Evolutionary conservation across 345 rosid genomes (phyloP), one percentile per base, ranked within the genome.

Genomic region (Linum tenue): DNA sequence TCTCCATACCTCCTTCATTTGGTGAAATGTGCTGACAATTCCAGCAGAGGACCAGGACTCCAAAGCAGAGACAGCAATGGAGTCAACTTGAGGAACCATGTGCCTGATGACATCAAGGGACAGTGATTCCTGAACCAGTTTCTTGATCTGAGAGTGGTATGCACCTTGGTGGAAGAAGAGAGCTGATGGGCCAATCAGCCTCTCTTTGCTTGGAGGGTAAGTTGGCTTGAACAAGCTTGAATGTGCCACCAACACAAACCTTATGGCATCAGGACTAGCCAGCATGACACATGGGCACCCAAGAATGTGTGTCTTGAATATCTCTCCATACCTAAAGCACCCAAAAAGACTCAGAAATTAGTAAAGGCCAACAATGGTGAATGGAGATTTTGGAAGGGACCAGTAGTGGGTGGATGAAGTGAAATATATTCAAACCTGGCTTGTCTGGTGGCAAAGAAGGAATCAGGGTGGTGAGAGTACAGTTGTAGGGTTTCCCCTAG

Each of bases 221-320:
- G 81, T 79, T 5, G 88, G 88, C 77, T 79, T 84, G 77, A 84
- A 83, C 64, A 80, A 66, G 43, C 73, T 77, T 40, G 84, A 70
- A 40, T 76, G 69, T 3, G 83, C 77, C 59, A 80, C 87, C 37
- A 83, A 63, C 68, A 83, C 84, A 72, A 76, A 77, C 60, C 70
- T 78, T 35, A 79, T 76, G 14, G 81, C 84, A 66, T 78, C 87
- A 1, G 84, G 80, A 70, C 79, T 77, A 4, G 77, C 72, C 65
- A 83, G 56, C 85, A 79, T 75, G 55, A 83, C 76, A 69, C 85
- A 80, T 7, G 79, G 81, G n/a, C 81, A 84, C 0, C 88, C 84
- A 50, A 84, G 76, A n/a, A 84, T 76, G 67, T 78, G 81, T 31
- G 77, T 78, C 69, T 83, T 83, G 78, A 83, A 80, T 17, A 83